Evolutionary conservation across 768 basidiomycete genomes (phyloP).

Genomic region (Xanthoconium stramineum): DNA sequence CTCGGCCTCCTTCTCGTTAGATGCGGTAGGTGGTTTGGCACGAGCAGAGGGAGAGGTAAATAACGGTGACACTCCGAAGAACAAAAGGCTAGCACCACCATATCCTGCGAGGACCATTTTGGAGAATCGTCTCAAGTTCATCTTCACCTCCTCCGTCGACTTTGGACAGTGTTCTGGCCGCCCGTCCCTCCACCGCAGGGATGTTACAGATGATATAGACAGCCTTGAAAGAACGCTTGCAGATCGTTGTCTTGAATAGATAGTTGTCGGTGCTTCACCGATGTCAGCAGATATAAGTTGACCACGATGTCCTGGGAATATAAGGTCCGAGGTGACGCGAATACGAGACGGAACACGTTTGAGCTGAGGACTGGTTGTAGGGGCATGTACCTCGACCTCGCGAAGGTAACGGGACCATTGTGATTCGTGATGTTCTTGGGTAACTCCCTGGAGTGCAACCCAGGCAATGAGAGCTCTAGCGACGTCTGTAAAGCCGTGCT

Average conservation of each 20-base stretch:
- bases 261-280: conserved; percentile 48
- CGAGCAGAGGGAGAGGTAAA: conserved; percentile 26
- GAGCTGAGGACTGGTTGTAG: conserved; percentile 30
- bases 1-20: conserved; percentile 48
- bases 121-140: conserved; percentile 72
- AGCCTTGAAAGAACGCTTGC: conserved; percentile 24
- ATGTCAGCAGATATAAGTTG: conserved; percentile 82
- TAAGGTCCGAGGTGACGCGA: conserved; percentile 69
- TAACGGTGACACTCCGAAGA: conserved; percentile 64
- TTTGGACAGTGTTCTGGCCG: conserved; percentile 24
- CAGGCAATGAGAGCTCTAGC: conserved; percentile 72
- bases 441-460: conserved; percentile 79
- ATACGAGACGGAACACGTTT: conserved; percentile 49
- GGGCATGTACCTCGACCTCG: conserved; percentile 62
- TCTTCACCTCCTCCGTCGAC: conserved; percentile 52
- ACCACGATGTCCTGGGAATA: conserved; percentile 62
- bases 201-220: conserved; percentile 28
- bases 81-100: conserved; percentile 75
- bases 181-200: conserved; percentile 22
- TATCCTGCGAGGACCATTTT: conserved; percentile 85
- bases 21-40: conserved; percentile 24
- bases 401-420: conserved; percentile 62
- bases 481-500: conserved; percentile 63
- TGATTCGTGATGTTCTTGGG: conserved; percentile 76
- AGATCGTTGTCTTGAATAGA: conserved; percentile 32